phyloP scores from a whole-genome alignment of 768 basidiomycete species.

The Tylopilus plumbeoviolaceoides region DNA sequence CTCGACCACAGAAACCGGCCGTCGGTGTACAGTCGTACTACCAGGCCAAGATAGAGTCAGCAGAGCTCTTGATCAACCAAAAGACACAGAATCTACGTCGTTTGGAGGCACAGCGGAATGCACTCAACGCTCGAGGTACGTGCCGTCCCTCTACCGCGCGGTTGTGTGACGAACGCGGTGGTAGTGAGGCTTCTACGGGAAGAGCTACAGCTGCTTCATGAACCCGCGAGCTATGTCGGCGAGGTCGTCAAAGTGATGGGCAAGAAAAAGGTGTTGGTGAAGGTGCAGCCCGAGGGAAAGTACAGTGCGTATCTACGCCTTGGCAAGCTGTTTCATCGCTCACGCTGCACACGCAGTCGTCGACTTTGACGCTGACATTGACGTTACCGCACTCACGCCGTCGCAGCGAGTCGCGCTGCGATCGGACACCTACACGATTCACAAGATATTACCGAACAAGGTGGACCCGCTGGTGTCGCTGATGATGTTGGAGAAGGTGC shows the following conservation, averaged over 20 bases:
- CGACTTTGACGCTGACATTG: constrained; percentile 86
- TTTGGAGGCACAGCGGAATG: constrained; percentile 95
- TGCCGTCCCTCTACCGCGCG: background rate
- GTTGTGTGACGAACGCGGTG: background rate
- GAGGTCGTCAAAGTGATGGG: constrained; percentile 99
- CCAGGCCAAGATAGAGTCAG: constrained; percentile 91
- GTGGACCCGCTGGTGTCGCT: constrained; percentile 97
- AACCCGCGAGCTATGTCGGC: constrained; percentile 96
- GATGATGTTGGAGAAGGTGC: constrained; percentile 99
- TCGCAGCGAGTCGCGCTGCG: constrained; percentile 92
- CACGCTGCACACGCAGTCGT: constrained; percentile 56
- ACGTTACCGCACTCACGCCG: constrained; percentile 73
- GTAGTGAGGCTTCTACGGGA: constrained; percentile 86
- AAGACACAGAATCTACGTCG: constrained; percentile 95
- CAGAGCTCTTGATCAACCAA: constrained; percentile 90
- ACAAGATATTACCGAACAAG: constrained; percentile 96
- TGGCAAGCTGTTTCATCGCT: background rate
- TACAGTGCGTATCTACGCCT: constrained; percentile 65
- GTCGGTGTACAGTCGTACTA: constrained; percentile 87
- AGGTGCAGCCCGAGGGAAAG: constrained; percentile 98
- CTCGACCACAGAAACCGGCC: constrained; percentile 38
- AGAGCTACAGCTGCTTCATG: constrained; percentile 88
- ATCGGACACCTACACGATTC: constrained; percentile 93
- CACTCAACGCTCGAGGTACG: constrained; percentile 89
- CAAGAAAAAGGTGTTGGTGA: constrained; percentile 97